Evolutionary conservation across 2,329 filamentous ascomycete genomes (phyloP).

Genomic region (Paecilomyces sp.): DNA sequence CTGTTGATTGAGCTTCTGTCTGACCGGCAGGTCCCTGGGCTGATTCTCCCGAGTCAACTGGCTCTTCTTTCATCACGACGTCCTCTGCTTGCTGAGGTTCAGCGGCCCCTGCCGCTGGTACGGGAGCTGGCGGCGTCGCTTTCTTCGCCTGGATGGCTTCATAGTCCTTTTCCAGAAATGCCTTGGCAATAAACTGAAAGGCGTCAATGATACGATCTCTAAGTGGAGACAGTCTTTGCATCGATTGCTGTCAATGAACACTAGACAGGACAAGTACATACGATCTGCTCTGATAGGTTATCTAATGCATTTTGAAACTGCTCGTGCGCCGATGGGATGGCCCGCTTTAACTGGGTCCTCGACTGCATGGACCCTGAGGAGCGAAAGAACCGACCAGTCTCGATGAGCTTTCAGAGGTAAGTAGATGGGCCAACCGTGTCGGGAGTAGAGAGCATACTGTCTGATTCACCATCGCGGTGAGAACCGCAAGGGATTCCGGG

Average conservation of each 20-base stretch:
- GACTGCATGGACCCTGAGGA: conserved; percentile 27
- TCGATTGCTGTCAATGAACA: not conserved
- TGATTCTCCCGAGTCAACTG: conserved; percentile 8
- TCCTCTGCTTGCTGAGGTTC: conserved; percentile 18
- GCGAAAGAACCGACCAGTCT: conserved; percentile 35
- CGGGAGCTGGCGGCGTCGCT: conserved; percentile 7
- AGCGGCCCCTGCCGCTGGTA: not conserved
- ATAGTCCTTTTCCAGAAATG: conserved; percentile 36
- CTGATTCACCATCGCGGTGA: conserved; percentile 30
- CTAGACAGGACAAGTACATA: conserved; percentile 15
- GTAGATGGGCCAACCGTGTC: conserved; percentile 6
- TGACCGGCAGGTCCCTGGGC: conserved; percentile 12
- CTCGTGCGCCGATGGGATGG: conserved; percentile 31
- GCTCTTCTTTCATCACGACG: conserved; percentile 20
- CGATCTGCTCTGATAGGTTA: conserved; percentile 35
- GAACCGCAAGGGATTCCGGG: conserved; percentile 27
- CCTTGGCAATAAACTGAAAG: conserved; percentile 35
- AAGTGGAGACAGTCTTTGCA: not conserved
- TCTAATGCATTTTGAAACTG: conserved; percentile 34
- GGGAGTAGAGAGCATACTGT: conserved; percentile 18
- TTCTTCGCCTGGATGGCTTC: conserved; percentile 27
- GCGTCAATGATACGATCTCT: not conserved
- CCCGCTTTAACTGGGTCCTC: conserved; percentile 27
- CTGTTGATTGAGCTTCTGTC: conserved; percentile 12
- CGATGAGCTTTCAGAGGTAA: conserved; percentile 29